Conservation (phyloP, 1,284 basidiomycete genomes). For the Athelia psychrophila region DNA sequence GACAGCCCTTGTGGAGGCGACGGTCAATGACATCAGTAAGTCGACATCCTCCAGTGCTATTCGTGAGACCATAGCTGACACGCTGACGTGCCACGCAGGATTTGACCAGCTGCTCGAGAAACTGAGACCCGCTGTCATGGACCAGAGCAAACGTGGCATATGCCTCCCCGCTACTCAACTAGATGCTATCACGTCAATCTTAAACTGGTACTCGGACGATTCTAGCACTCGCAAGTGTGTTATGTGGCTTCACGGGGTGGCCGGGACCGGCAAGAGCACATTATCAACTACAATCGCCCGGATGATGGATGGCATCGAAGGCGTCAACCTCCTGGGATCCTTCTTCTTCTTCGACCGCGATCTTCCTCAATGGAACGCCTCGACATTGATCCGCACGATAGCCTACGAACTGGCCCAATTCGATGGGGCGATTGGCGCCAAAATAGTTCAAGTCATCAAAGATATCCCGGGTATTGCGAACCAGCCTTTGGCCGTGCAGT, state of each 20-base stretch:
- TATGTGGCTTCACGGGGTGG: background rate
- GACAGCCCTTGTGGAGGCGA: no score
- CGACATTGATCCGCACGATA: background rate
- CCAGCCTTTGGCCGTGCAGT: background rate
- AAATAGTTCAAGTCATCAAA: background rate
- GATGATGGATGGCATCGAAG: background rate
- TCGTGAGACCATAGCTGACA: no score
- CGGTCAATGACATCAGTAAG: no score
- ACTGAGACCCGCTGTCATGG: background rate
- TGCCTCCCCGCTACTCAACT: background rate
- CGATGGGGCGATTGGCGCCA: background rate
- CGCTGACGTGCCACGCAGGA: no score
- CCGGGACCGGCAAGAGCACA: background rate
- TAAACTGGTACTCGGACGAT: background rate
- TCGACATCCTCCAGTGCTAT: no score
- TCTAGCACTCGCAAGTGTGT: background rate
- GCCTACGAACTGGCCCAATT: background rate
- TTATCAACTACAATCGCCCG: background rate
- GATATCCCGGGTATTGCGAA: background rate
- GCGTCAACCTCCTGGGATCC: background rate
- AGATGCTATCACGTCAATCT: background rate
- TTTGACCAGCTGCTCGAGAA: background rate
- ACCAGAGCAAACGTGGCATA: background rate
- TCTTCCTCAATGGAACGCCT: background rate
- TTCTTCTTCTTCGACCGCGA: conserved; percentile 1